These are phyloP conservation scores for Echinosophora koreensis DNA, from an alignment of 306 rosid genomes.

Conservation along the genomic window DNA sequence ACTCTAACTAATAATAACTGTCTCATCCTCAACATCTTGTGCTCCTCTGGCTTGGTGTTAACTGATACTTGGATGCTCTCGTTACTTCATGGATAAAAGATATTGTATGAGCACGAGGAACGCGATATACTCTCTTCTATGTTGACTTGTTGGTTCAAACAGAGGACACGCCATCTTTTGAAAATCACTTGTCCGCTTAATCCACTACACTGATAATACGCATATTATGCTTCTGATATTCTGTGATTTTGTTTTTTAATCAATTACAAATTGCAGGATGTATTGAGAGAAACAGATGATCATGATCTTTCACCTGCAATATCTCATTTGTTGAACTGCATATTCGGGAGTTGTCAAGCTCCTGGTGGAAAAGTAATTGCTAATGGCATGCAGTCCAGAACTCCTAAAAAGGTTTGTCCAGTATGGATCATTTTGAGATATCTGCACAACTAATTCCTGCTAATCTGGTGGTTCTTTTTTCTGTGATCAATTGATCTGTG, in stretches of 20 bases:
- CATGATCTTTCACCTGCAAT: conserved; percentile 87
- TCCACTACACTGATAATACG: conserved; percentile 16
- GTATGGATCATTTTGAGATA: conserved; percentile 29
- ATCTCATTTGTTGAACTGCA: conserved; percentile 89
- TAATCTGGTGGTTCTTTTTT: conserved; percentile 12
- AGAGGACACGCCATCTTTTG: neutral
- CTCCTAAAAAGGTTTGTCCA: conserved; percentile 67
- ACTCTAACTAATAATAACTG: conserved; percentile 4
- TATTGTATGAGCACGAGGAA: conserved; percentile 19
- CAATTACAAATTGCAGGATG: conserved; percentile 64
- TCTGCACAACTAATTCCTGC: conserved; percentile 15
- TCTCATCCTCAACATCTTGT: neutral
- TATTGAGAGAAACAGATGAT: conserved; percentile 88
- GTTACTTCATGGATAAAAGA: conserved; percentile 27
- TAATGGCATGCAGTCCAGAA: conserved; percentile 57
- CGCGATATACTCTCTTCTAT: neutral
- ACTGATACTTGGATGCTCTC: conserved; percentile 20
- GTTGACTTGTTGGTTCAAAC: conserved; percentile 9
- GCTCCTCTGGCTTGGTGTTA: conserved; percentile 6
- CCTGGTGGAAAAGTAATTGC: conserved; percentile 60
- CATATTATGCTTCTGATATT: conserved; percentile 18
- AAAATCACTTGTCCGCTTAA: conserved; percentile 17
- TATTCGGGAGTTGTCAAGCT: conserved; percentile 84
- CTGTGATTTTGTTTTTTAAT: conserved; percentile 22
- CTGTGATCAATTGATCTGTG: conserved; percentile 2